Percentiles rank a stretch among this genome's conserved stretches.
Evolutionary conservation across 1,284 basidiomycete species (phyloP).

Genomic region (Ceratobasidium sp.): DNA sequence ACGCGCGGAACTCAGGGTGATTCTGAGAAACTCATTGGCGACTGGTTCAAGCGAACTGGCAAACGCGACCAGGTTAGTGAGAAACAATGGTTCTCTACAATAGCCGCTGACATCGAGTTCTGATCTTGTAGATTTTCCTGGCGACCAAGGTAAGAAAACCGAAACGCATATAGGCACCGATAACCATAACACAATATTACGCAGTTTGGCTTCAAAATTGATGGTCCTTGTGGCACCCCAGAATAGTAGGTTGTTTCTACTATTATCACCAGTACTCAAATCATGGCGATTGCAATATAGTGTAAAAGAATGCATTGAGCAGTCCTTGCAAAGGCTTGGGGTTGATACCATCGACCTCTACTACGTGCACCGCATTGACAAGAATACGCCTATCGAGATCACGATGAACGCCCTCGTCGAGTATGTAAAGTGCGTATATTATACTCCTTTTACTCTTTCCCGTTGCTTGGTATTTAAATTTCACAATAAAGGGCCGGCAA

Average conservation of each 20-base stretch:
- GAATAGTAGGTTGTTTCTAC: constrained; percentile 21
- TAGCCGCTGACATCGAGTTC: neutral
- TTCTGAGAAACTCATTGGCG: constrained; percentile 44
- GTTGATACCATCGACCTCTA: constrained; percentile 59
- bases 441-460: neutral
- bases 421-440: constrained; percentile 61
- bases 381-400: constrained; percentile 54
- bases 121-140: constrained; percentile 59
- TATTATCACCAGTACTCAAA: neutral
- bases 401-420: constrained; percentile 68
- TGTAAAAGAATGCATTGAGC: constrained; percentile 57
- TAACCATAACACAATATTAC: neutral
- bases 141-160: constrained; percentile 64
- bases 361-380: constrained; percentile 59
- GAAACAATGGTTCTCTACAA: too few relatives aligned
- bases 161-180: neutral
- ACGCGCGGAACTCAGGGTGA: constrained; percentile 28
- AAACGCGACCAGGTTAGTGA: constrained; percentile 53
- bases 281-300: constrained; percentile 34
- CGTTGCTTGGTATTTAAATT: neutral
- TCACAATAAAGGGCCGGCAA: constrained; percentile 64
- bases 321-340: constrained; percentile 61
- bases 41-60: constrained; percentile 57
- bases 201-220: constrained; percentile 51
- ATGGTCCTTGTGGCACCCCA: constrained; percentile 21